Evolutionary conservation across 2,329 filamentous ascomycete genomes (phyloP), one percentile per base, ranked within the genome.

Genomic region (Paracoccidioides brasiliensis): DNA sequence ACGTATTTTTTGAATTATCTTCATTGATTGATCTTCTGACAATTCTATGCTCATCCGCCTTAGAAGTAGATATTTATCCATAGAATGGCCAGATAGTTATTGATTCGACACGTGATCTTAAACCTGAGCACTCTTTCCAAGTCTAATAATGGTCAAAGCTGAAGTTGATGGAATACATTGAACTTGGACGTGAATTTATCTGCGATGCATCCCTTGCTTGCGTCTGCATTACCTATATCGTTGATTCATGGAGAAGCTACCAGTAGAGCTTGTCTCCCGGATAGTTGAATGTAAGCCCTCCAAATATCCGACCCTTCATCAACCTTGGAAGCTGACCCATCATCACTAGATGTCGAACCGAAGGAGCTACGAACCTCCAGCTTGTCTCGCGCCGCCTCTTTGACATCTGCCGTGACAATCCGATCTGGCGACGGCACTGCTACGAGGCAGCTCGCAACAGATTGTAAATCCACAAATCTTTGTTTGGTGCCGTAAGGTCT

Each of bases 371-470:
- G 56, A 77, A 70, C 55, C 73, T 91, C 38, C 88, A 90, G 70
- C 77, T 80, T 22, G 81, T 88, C 10, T 91, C 82, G 32, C 81
- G 76, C 59, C 78, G 76, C 46, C 80, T 91, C 57, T 78, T 84
- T 33, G 70, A 74, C 35, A 74, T 93, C 44, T 84, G 81, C 42
- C 83, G 88, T 56, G 88, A 95, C 66, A 80, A 86, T 63, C 79
- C 76, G 42, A 74, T 91, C 40, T 96, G 90, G 90, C 85, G 85
- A 59, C 72, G 78, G 3, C 77, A 84, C 65, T 90, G 86, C 67
- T 88, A 93, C 67, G 77, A 83, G 40, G 75, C 66, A 52, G 56
- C 53, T 57, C 59, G 41, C 59, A 59, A 33, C 45, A 59, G 51
- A 57, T 55, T 54, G 53, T 59, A 14, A 54, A 55, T 35, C 54